A percentile compares a stretch with the other conserved stretches of the same genome.
Evolutionary conservation across 352 stramenopile genomes (phyloP).

Genomic region (Aphanomyces euteiches): DNA sequence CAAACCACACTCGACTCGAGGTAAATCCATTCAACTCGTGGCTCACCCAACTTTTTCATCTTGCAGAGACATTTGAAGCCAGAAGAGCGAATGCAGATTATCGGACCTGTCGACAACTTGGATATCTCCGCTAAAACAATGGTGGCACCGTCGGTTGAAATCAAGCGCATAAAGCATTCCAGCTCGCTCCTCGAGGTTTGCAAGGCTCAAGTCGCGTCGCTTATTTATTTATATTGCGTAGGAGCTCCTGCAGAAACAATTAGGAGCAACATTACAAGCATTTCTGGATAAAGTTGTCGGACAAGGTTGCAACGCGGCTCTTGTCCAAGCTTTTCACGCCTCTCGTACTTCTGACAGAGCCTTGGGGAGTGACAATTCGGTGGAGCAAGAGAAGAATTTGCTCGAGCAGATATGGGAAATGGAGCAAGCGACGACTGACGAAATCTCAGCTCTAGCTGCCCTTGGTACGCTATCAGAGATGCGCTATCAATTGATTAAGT

Average conservation of each 20-base stretch:
- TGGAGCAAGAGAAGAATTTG: neutral
- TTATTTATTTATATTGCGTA: neutral
- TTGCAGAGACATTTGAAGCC: neutral
- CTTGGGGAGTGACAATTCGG: neutral
- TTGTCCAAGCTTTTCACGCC: neutral
- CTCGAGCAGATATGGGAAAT: slow-evolving; percentile 1
- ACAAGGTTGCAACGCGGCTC: neutral
- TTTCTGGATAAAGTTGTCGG: neutral
- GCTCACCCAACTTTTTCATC: no score
- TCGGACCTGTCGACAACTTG: neutral
- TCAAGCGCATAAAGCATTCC: slow-evolving; percentile 9
- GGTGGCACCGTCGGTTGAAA: neutral
- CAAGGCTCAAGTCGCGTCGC: neutral
- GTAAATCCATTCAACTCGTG: neutral
- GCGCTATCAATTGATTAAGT: neutral
- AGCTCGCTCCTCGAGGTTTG: slow-evolving; percentile 11
- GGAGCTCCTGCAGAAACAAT: slow-evolving; percentile 15
- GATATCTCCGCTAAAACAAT: neutral
- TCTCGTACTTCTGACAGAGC: neutral
- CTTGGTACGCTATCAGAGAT: neutral
- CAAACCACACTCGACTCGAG: neutral
- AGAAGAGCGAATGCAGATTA: neutral
- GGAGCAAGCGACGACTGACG: slow-evolving; percentile 1
- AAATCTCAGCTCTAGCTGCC: neutral
- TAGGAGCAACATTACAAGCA: neutral